Evolutionary conservation across 1,284 basidiomycete genomes (phyloP).

Genomic region (Phellinidium pouzarii): DNA sequence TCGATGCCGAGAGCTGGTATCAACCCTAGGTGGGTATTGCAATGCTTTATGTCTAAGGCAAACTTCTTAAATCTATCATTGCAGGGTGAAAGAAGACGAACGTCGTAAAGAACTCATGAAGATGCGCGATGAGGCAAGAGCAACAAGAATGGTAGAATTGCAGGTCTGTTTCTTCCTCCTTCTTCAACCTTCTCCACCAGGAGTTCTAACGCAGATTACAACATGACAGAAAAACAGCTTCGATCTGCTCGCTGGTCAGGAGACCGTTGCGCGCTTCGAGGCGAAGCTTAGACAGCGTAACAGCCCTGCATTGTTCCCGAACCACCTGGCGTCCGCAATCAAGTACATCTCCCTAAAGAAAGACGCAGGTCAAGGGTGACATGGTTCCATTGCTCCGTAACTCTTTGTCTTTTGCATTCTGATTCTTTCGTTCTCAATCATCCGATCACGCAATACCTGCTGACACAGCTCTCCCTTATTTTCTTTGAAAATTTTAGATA

Average conservation of each 20-base stretch:
- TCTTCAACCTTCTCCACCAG: not conserved
- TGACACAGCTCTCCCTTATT: too few relatives aligned
- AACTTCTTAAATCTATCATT: not conserved
- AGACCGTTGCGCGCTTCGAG: slow-evolving; percentile 64
- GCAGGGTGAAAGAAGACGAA: slow-evolving; percentile 62
- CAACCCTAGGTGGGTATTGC: slow-evolving; percentile 26
- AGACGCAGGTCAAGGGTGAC: not conserved
- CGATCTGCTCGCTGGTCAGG: slow-evolving; percentile 61
- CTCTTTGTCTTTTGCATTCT: too few relatives aligned
- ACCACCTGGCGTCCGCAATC: slow-evolving; percentile 40
- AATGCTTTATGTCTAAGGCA: not conserved
- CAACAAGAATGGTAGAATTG: slow-evolving; percentile 46
- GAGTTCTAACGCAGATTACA: slow-evolving; percentile 13
- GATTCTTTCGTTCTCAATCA: too few relatives aligned
- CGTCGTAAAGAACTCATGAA: slow-evolving; percentile 59
- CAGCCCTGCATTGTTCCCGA: slow-evolving; percentile 56
- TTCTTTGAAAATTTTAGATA: too few relatives aligned
- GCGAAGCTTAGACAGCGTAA: slow-evolving; percentile 42
- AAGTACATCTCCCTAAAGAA: slow-evolving; percentile 1
- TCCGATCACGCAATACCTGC: not conserved
- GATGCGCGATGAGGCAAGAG: slow-evolving; percentile 64
- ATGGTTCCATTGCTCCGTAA: not conserved
- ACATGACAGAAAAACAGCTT: slow-evolving; percentile 56
- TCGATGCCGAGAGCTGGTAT: slow-evolving; percentile 51
- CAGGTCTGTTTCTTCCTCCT: slow-evolving; percentile 32